Evolutionary conservation across 495 filamentous ascomycete species (phyloP).

Genomic region (Lasiosphaeria ovina): DNA sequence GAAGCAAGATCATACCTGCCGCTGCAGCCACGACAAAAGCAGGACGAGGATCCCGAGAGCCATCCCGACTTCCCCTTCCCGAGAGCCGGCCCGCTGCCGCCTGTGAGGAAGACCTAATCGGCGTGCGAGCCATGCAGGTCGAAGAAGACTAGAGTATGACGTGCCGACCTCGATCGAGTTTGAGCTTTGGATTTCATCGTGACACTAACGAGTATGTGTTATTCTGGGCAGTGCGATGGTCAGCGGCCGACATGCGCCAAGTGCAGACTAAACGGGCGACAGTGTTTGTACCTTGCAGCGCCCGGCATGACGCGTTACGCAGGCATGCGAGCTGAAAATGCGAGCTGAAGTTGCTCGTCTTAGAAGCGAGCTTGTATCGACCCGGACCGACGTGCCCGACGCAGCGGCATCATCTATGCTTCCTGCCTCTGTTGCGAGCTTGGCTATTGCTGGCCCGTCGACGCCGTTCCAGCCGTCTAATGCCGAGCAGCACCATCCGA

Average conservation of each 20-base stretch:
- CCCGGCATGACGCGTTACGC: slow-evolving; percentile 2
- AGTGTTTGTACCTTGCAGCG: background rate
- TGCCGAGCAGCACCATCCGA: too few relatives aligned
- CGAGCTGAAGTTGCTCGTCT: background rate
- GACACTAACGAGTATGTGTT: background rate
- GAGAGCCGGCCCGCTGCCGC: background rate
- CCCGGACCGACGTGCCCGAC: background rate
- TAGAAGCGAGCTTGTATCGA: background rate
- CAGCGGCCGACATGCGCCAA: background rate
- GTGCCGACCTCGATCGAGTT: too few relatives aligned
- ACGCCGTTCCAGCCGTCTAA: too few relatives aligned
- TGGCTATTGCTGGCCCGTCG: too few relatives aligned
- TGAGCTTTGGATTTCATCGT: background rate
- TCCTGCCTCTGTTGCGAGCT: too few relatives aligned
- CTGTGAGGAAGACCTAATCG: background rate
- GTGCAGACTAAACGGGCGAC: background rate
- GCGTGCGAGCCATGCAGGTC: background rate
- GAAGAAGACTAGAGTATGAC: background rate
- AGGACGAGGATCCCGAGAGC: background rate
- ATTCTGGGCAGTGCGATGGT: background rate
- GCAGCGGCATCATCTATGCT: background rate
- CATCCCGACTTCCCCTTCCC: background rate
- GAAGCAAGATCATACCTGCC: background rate
- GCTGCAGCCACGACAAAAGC: background rate
- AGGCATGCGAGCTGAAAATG: slow-evolving; percentile 1